These are phyloP conservation scores for Xylariales sp. DNA, from an alignment of 2,329 filamentous ascomycete species.

Conservation along the genomic window DNA sequence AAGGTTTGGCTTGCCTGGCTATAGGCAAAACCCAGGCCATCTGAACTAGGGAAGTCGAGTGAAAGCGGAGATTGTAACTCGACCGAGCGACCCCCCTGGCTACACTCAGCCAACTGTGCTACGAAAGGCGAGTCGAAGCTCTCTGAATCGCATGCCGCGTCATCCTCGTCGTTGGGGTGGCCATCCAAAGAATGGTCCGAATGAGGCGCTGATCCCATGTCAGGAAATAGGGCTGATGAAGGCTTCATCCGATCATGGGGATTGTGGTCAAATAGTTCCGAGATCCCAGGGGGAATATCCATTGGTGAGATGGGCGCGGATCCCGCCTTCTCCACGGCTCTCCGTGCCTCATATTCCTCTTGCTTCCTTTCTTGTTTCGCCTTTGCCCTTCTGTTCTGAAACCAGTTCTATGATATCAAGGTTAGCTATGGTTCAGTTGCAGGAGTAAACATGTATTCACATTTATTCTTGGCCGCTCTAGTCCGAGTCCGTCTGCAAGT, in stretches of 20 bases:
- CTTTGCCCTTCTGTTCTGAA: constrained; percentile 61
- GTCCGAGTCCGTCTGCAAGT: constrained; percentile 55
- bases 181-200: constrained; percentile 14
- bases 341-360: constrained; percentile 42
- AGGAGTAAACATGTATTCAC: constrained; percentile 33
- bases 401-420: constrained; percentile 55
- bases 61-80: constrained; percentile 21
- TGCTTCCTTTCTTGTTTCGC: constrained; percentile 60
- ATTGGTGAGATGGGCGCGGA: constrained; percentile 29
- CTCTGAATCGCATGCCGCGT: constrained; percentile 12
- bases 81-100: constrained; percentile 12
- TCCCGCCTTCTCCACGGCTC: constrained; percentile 31
- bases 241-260: constrained; percentile 28
- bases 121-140: constrained; percentile 12
- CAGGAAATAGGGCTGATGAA: constrained; percentile 32
- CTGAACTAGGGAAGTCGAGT: constrained; percentile 15
- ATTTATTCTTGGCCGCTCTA: constrained; percentile 61
- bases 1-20: constrained; percentile 12
- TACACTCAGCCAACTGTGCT: constrained; percentile 10
- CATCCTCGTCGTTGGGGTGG: constrained; percentile 13
- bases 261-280: constrained; percentile 23
- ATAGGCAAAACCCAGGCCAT: constrained; percentile 14
- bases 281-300: constrained; percentile 9
- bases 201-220: constrained; percentile 19
- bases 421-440: constrained; percentile 14